Evolutionary conservation across 2,329 filamentous ascomycete genomes (phyloP).

Genomic region (Scedosporium boydii): DNA sequence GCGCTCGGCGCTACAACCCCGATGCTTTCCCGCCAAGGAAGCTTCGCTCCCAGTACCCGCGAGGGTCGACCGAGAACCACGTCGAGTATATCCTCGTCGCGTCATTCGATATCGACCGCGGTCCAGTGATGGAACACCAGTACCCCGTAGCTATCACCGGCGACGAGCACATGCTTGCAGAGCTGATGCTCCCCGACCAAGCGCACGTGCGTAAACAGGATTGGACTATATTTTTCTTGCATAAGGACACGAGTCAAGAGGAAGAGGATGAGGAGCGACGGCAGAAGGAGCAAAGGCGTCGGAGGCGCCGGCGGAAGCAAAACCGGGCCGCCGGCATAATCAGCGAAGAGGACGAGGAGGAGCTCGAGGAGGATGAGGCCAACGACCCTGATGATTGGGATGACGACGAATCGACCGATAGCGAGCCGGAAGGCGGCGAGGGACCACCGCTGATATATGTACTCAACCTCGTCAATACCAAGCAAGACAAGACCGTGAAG

Average conservation of each 20-base stretch:
- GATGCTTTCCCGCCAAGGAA: constrained; percentile 42
- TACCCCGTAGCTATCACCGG: constrained; percentile 92
- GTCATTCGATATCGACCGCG: constrained; percentile 92
- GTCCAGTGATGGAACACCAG: constrained; percentile 97
- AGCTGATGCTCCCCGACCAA: constrained; percentile 97
- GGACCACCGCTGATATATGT: constrained; percentile 94
- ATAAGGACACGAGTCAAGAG: constrained; percentile 82
- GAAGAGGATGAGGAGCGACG: constrained; percentile 67
- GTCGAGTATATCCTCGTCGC: constrained; percentile 98
- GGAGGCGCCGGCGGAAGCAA: constrained; percentile 40
- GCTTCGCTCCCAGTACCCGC: constrained; percentile 66
- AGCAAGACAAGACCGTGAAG: constrained; percentile 87
- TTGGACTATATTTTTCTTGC: constrained; percentile 98
- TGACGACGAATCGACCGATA: constrained; percentile 44
- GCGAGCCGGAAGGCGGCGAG: constrained; percentile 61
- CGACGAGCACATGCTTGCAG: constrained; percentile 95
- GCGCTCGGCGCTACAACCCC: constrained; percentile 38
- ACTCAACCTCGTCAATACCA: constrained; percentile 94
- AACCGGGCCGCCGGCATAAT: constrained; percentile 40
- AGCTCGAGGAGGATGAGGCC: constrained; percentile 32
- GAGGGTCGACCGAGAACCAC: constrained; percentile 74
- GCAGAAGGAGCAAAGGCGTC: constrained; percentile 43
- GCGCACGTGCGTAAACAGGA: constrained; percentile 91
- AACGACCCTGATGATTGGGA: constrained; percentile 39
- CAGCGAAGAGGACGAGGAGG: constrained; percentile 33